Base-by-base conservation (phyloP, 129 eudicot species). In the Deinandra increscens region DNA sequence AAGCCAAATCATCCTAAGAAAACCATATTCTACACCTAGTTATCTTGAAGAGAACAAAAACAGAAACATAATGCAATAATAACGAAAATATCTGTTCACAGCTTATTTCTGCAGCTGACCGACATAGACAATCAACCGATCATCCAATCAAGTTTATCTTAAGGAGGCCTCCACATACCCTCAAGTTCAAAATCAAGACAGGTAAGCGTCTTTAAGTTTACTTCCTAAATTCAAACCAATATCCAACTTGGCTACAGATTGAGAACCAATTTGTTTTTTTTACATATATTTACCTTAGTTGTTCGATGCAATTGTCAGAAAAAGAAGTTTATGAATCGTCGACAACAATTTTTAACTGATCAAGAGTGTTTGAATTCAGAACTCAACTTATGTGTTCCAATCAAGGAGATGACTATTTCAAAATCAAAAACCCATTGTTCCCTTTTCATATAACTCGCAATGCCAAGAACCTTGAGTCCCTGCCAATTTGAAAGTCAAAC, bases 81-180 rank as follows among this genome's bases (percentile, higher is more conserved):
- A 26, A 26, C 3, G 31, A 26, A 26, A 42, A 14, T 9, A 64
- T 56, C 20, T 69, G 64, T 38, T 76, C 72, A 82, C 88, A 92
- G 98, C 88, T 92, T 73, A 92, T 92, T 82, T 92, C 98, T 77
- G 98, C 96, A 39, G 82, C 85, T 64, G 98, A 92, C 70, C 87
- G 98, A 53, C 98, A 92, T 80, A 83, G 95, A 73, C 98, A 92
- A 82, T 89, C 89, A 18, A 85, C 98, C 20, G 98, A 92, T 75
- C 95, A 92, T 76, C 96, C 96, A 58, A 92, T 92, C 69, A 92
- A 92, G 76, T 92, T 92, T 85, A 92, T 92, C 70, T 75, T 84
- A 64, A 81, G 98, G 85, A 83, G 91, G 82, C 91, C 86, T 58
- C 91, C 91, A 20, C 83, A 89, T 81, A 72, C 82, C 69, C 89